phyloP scores from a whole-genome alignment of 1,284 basidiomycete species.

The Moesziomyces antarcticus region DNA sequence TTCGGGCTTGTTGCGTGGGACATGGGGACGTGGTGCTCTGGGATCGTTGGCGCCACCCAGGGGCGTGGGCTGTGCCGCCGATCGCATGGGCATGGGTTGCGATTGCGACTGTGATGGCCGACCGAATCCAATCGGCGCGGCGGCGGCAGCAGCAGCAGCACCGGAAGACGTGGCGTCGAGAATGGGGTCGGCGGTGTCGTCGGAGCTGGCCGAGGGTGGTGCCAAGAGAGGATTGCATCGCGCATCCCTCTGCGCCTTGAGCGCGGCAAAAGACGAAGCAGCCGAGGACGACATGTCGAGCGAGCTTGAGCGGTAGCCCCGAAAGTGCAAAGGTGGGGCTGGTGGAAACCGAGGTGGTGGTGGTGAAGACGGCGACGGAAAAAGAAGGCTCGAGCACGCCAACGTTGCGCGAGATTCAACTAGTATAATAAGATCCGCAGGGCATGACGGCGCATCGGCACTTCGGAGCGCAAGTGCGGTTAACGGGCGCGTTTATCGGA shows the following conservation, averaged over 20 bases:
- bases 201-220: neutral
- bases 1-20: slow-evolving; percentile 7
- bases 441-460: neutral
- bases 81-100: neutral
- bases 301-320: too few species aligned
- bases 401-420: too few species aligned
- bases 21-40: neutral
- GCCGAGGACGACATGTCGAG: neutral
- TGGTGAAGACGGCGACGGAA: too few species aligned
- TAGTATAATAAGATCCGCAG: neutral
- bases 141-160: neutral
- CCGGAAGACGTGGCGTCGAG: neutral
- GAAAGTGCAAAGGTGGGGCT: too few species aligned
- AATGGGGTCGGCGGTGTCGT: neutral
- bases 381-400: too few species aligned
- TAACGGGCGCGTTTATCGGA: too few species aligned
- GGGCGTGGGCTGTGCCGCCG: neutral
- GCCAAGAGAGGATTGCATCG: slow-evolving; percentile 23
- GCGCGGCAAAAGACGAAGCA: slow-evolving; percentile 38
- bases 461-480: too few species aligned
- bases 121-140: slow-evolving; percentile 11
- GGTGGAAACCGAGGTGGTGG: too few species aligned
- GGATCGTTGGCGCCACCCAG: neutral
- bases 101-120: neutral
- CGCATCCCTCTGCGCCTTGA: slow-evolving; percentile 42